phyloP scores from a whole-genome alignment of 73 alveolate species.

The Uronychia setigera region DNA sequence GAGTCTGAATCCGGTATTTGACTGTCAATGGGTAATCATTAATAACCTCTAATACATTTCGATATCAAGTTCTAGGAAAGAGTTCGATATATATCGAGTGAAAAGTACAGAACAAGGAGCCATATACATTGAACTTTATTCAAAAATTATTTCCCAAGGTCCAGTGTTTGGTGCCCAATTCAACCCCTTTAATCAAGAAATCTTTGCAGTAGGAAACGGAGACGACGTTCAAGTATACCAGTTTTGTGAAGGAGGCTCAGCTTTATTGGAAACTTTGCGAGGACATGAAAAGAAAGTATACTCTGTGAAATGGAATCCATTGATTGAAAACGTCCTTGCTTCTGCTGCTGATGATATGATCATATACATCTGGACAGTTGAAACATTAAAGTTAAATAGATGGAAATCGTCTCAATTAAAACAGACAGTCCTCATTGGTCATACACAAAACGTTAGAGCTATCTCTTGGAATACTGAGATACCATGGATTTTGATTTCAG shows the following conservation, averaged over 20 bases:
- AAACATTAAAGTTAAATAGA: conserved; percentile 9
- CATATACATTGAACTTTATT: neutral
- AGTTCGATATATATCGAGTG: neutral
- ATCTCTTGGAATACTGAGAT: conserved; percentile 80
- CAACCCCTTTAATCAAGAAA: conserved; percentile 23
- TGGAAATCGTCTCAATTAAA: neutral
- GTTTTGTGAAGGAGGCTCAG: neutral
- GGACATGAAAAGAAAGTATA: conserved; percentile 31
- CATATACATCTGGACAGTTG: conserved; percentile 39
- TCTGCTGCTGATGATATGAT: conserved; percentile 38
- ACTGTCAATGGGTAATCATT: neutral
- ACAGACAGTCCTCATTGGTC: conserved; percentile 57
- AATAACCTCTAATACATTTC: neutral
- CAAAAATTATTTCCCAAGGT: neutral
- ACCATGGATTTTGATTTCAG: conserved; percentile 76
- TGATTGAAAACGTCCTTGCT: conserved; percentile 39
- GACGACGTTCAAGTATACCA: neutral
- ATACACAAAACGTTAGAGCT: conserved; percentile 74
- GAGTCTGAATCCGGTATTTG: neutral
- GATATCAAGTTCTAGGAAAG: neutral
- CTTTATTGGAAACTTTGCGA: neutral
- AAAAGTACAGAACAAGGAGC: neutral
- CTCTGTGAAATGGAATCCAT: conserved; percentile 50
- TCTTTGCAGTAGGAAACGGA: conserved; percentile 29
- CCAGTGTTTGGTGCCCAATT: conserved; percentile 38